These are phyloP conservation scores for Penicillium coffeae DNA, from an alignment of 495 filamentous ascomycete species.

Conservation along the genomic window DNA sequence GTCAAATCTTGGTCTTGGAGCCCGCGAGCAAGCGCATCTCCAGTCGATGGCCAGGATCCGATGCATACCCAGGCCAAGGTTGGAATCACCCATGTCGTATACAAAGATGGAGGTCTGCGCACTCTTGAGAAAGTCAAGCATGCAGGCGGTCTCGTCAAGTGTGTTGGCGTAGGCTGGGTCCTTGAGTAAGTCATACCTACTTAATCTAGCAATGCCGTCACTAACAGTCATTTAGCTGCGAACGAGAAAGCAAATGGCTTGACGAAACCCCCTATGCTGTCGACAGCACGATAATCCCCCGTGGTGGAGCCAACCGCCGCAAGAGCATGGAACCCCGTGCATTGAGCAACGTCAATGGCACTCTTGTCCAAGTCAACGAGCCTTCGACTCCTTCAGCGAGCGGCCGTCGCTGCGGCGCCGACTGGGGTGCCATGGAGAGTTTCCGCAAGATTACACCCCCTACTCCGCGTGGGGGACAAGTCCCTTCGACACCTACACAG, in stretches of 20 bases:
- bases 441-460: slow-evolving; percentile 34
- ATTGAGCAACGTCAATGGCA: slow-evolving; percentile 69
- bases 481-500: slow-evolving; percentile 21
- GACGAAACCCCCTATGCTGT: slow-evolving; percentile 67
- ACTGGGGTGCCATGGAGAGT: slow-evolving; percentile 35
- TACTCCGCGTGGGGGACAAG: slow-evolving; percentile 9
- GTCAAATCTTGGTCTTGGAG: slow-evolving; percentile 87
- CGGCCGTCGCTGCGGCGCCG: slow-evolving; percentile 27
- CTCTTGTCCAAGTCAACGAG: slow-evolving; percentile 33
- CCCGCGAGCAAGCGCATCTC: slow-evolving; percentile 44
- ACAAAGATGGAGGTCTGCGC: slow-evolving; percentile 84
- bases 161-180: slow-evolving; percentile 85
- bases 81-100: slow-evolving; percentile 92
- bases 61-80: slow-evolving; percentile 48
- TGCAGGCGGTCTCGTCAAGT: slow-evolving; percentile 69
- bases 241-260: slow-evolving; percentile 73
- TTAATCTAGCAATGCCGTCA: neutral
- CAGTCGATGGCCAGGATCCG: slow-evolving; percentile 26
- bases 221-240: slow-evolving; percentile 54
- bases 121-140: slow-evolving; percentile 84
- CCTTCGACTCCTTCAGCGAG: slow-evolving; percentile 31
- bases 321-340: slow-evolving; percentile 91
- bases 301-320: slow-evolving; percentile 70
- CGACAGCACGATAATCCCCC: slow-evolving; percentile 66
- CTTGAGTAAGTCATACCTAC: slow-evolving; percentile 69